Evolutionary conservation across 192 early-diverging fungal species (phyloP).

Genomic region (Backusella sp.): DNA sequence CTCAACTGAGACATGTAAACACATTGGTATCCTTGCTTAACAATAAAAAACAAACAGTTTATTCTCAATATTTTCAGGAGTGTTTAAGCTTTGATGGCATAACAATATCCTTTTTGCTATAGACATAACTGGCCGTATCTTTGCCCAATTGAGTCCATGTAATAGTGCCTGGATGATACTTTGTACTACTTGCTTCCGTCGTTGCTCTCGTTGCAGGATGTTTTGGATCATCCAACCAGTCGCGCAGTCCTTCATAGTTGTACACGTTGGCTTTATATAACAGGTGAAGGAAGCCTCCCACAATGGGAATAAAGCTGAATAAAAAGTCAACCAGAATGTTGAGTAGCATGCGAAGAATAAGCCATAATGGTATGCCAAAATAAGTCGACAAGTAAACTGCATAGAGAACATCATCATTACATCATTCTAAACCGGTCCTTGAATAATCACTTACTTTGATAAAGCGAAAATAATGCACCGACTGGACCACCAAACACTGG

Average conservation of each 20-base stretch:
- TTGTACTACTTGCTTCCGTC: neutral
- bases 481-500: conserved; percentile 23
- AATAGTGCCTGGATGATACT: neutral
- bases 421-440: neutral
- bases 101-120: neutral
- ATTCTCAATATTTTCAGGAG: neutral
- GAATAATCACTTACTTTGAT: conserved; percentile 10
- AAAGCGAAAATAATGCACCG: conserved; percentile 11
- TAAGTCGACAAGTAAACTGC: conserved; percentile 20
- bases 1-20: too few relatives aligned
- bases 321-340: conserved; percentile 20
- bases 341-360: conserved; percentile 19
- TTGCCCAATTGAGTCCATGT: neutral
- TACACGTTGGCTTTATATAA: conserved; percentile 32
- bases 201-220: neutral
- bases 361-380: conserved; percentile 31
- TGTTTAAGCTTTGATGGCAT: neutral
- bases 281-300: conserved; percentile 17
- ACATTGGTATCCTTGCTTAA: too few relatives aligned
- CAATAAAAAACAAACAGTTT: neutral
- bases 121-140: neutral
- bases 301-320: conserved; percentile 22
- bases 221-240: conserved; percentile 11
- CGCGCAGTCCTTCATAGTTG: conserved; percentile 22
- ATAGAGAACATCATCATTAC: neutral